Evolutionary conservation across 768 basidiomycete species (phyloP).

Genomic region (Lentinus tigrinus): DNA sequence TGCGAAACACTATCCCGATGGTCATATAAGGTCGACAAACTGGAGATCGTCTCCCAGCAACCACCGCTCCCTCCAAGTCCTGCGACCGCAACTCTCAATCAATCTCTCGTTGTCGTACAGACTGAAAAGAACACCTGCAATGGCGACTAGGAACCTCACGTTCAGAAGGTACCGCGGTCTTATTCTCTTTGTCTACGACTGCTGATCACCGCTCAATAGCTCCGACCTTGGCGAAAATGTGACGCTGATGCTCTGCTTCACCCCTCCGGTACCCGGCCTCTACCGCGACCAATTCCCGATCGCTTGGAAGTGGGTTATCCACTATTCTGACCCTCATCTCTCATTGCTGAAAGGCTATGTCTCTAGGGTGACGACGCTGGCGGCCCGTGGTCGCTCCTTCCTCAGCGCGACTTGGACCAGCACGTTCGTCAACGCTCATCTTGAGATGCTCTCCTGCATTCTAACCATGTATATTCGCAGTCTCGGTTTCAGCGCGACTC

Average conservation of each 20-base stretch:
- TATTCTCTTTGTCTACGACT: neutral
- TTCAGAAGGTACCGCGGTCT: conserved; percentile 5
- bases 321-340: neutral
- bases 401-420: conserved; percentile 1
- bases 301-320: conserved; percentile 3
- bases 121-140: neutral
- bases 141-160: conserved; percentile 3
- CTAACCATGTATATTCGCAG: neutral
- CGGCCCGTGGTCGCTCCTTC: neutral
- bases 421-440: neutral
- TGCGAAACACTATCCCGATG: neutral
- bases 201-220: neutral
- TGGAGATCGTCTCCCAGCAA: neutral
- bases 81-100: too few species aligned
- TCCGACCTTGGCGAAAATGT: conserved; percentile 10
- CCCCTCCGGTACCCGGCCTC: neutral
- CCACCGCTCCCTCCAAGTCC: too few species aligned
- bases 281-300: conserved; percentile 3
- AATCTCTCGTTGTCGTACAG: too few species aligned
- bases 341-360: neutral
- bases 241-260: conserved; percentile 8
- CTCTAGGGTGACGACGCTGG: conserved; percentile 2
- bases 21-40: neutral
- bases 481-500: conserved; percentile 1
- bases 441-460: neutral